Evolutionary conservation across 352 stramenopile genomes (phyloP).

Genomic region (Pythium graminicola): DNA sequence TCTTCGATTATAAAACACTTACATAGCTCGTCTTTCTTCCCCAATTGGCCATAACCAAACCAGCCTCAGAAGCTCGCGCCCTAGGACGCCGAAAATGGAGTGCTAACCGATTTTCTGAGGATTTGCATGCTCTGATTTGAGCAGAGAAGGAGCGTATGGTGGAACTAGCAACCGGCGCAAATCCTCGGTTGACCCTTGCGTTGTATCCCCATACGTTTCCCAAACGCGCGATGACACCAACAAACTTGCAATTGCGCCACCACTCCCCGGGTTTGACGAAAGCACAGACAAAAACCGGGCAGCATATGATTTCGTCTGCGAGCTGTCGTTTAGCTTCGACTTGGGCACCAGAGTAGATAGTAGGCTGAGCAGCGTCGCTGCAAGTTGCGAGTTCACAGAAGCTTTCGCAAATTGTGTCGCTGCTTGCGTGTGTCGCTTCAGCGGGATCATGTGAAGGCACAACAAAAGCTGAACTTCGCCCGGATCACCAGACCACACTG

Average conservation of each 20-base stretch:
- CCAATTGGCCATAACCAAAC: not conserved
- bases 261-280: slow-evolving; percentile 78
- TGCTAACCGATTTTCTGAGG: slow-evolving; percentile 79
- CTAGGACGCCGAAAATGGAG: no score
- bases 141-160: slow-evolving; percentile 61
- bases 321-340: slow-evolving; percentile 72
- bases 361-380: slow-evolving; percentile 72
- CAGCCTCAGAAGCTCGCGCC: no score
- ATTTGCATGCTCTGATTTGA: slow-evolving; percentile 77
- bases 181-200: slow-evolving; percentile 73
- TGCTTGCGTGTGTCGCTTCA: slow-evolving; percentile 82
- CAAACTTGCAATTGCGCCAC: slow-evolving; percentile 72
- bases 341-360: slow-evolving; percentile 75
- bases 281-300: slow-evolving; percentile 77
- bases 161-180: slow-evolving; percentile 65
- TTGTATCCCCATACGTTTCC: slow-evolving; percentile 79
- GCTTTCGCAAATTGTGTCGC: slow-evolving; percentile 81
- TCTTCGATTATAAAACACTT: slow-evolving; percentile 3
- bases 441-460: slow-evolving; percentile 83
- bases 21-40: not conserved
- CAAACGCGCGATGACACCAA: slow-evolving; percentile 73
- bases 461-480: slow-evolving; percentile 78
- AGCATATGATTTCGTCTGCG: slow-evolving; percentile 75
- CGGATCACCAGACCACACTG: slow-evolving; percentile 72
- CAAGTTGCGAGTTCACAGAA: slow-evolving; percentile 70